Evolutionary conservation across 1,284 basidiomycete species (phyloP), one percentile per base, ranked within the genome.

Genomic region (Rhodotorula sp.): DNA sequence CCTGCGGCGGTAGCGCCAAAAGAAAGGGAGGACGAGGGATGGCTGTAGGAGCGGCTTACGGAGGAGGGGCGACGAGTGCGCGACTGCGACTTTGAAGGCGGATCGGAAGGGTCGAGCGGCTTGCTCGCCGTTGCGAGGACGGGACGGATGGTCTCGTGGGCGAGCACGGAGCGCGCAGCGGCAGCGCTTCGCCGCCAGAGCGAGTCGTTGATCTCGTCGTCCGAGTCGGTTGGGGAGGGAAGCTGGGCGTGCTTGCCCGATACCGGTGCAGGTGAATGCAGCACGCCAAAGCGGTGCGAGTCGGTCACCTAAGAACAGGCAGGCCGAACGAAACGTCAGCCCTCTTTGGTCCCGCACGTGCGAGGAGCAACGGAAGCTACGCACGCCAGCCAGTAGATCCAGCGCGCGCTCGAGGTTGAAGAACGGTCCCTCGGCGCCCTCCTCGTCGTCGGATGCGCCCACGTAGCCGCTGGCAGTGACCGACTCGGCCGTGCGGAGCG

Each of bases 311-410:
- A 34, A 34, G 34, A 34, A 5, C 34, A 34, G 34, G 73, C 42
- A 54, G 56, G 13, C 3, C 14, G 9, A 17, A n/a, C 7, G 7
- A 2, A n/a, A 21, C 14, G 4, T 25, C 23, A 17, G 7, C 5
- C 34, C 19, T n/a, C 17, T 23, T n/a, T 58, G 12, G 42, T 21
- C 44, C n/a, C 59, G 45, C 25, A 49, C 4, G 4, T 14, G 19
- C 5, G 44, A 4, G 12, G n/a, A 21, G 45, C 7, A 23, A 25
- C 17, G 16, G 17, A 16, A 12, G 10, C 54, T 41, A 64, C 71
- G 53, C 48, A 73, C 71, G 0, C 73, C 71, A 5, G 73, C 68
- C 53, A 76, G 58, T 16, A 73, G 64, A 34, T 77, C 69, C 4
- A 77, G 54, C 16, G 74, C 62, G 9, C 67, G 60, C 12, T 75